Evolutionary conservation across 2,329 filamentous ascomycete species (phyloP), one percentile per base, ranked within the genome.

Genomic region (Rhinocladiella similis): DNA sequence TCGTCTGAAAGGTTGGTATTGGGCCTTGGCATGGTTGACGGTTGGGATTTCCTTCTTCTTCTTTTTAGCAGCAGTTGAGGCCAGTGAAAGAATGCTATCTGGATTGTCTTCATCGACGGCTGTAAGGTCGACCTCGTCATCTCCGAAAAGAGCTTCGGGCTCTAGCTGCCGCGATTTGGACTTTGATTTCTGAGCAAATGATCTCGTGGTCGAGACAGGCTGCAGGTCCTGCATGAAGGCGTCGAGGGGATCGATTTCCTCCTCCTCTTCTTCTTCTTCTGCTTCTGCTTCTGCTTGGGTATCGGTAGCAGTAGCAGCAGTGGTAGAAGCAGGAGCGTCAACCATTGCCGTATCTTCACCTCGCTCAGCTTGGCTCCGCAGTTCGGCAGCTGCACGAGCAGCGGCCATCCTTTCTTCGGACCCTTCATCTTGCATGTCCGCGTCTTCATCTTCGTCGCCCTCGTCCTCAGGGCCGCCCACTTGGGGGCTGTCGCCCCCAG

Each of bases 21-120:
- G 84, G 62, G 95, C 76, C 74, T 97, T 97, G 66, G 79, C 82
- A 72, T 97, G 96, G 73, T 99, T 87, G 53, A 96, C 82, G 0
- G 80, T 80, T 1, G 92, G 91, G n/a, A 97, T 86, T 58, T 97
- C 94, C 74, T 97, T 96, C 80, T 96, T 97, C 78, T 96, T 97
- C 68, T 81, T 81, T 47, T 63, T 64, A 3, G 58, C 60, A 41
- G 45, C 60, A 48, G 59, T 62, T 35, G 48, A 57, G 42, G 81
- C 79, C 70, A 84, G 80, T n/a, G 83, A 81, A 43, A 86, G 78
- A 66, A 84, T 80, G 64, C 87, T 84, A 65, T 87, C 85, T 2
- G 82, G 82, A 63, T 86, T 82, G 36, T 82, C 80, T 33, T 85
- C 84, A 29, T 74, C 75, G 16, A 88, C 78, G 29, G 85, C 81